Conservation (phyloP, 1,284 basidiomycete genomes). For the Tilletiaria anomala region DNA sequence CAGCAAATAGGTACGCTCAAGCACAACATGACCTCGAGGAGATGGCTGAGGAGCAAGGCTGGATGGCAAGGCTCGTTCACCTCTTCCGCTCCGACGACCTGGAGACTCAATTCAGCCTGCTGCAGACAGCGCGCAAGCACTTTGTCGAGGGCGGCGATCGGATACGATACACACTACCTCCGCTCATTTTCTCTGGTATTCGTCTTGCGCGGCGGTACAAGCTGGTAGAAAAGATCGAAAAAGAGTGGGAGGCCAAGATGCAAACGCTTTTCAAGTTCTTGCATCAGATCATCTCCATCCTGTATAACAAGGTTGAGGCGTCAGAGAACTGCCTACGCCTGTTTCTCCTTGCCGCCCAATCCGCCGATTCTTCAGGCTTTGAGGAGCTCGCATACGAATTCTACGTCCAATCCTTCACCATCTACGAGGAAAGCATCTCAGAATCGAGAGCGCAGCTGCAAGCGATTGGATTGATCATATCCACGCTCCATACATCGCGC, state of each 20-base stretch:
- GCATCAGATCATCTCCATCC: conserved; percentile 33
- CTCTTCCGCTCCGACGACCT: conserved; percentile 32
- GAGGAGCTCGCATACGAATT: conserved; percentile 38
- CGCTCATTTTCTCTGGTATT: conserved; percentile 28
- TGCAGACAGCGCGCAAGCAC: conserved; percentile 30
- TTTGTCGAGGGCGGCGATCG: conserved; percentile 33
- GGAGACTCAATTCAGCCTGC: conserved; percentile 32
- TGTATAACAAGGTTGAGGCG: conserved; percentile 35
- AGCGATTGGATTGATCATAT: conserved; percentile 30
- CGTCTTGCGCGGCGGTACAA: conserved; percentile 35
- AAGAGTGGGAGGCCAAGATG: conserved; percentile 32
- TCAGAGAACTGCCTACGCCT: conserved; percentile 33
- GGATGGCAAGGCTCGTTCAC: conserved; percentile 34
- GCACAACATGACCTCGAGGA: conserved; percentile 34
- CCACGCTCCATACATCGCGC: conserved; percentile 29
- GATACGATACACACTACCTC: conserved; percentile 33
- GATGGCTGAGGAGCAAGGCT: conserved; percentile 35
- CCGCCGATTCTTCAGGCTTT: conserved; percentile 32
- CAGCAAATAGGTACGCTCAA: too few relatives aligned
- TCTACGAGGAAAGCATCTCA: conserved; percentile 38
- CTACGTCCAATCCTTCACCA: conserved; percentile 36
- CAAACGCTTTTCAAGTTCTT: conserved; percentile 34
- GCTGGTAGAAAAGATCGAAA: conserved; percentile 11
- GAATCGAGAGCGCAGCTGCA: conserved; percentile 35
- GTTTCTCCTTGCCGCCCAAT: conserved; percentile 32